Conservation (phyloP, 2,329 filamentous ascomycete genomes). For the Apiospora koreana region DNA sequence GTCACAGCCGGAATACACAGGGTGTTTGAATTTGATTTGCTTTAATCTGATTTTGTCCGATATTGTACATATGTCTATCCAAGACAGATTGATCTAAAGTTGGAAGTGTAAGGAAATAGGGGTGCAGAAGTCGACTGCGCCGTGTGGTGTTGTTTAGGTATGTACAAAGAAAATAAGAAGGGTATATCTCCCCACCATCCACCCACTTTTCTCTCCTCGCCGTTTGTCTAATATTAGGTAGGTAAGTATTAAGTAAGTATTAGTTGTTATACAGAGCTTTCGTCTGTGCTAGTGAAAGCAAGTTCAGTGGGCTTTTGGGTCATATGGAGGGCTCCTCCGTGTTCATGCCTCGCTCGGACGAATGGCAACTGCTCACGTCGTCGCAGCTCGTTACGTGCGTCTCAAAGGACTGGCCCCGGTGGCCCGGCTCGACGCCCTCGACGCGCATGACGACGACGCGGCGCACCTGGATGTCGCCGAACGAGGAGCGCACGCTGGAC, state of each 20-base stretch:
- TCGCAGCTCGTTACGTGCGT: conserved; percentile 10
- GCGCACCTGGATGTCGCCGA: conserved; percentile 7
- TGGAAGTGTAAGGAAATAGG: not conserved
- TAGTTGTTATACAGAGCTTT: not conserved
- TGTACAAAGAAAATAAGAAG: not conserved
- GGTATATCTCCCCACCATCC: not conserved
- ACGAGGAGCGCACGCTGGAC: conserved; percentile 4
- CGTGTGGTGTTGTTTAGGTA: not conserved
- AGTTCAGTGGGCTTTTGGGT: too few species aligned
- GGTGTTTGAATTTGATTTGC: not conserved
- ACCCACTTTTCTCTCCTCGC: not conserved
- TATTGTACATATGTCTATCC: not conserved
- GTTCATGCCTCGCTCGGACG: not conserved
- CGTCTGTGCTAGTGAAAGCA: not conserved
- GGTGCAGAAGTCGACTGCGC: not conserved
- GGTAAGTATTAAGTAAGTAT: not conserved
- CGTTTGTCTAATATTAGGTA: not conserved
- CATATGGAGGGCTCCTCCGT: not conserved
- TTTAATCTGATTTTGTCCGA: not conserved
- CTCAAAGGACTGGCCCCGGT: conserved; percentile 4
- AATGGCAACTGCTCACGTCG: not conserved
- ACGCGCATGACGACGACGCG: conserved; percentile 7
- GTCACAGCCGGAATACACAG: not conserved
- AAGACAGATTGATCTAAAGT: not conserved
- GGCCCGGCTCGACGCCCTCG: conserved; percentile 5